Conservation (phyloP, 2,329 filamentous ascomycete species). For the Thielaviopsis populi region DNA sequence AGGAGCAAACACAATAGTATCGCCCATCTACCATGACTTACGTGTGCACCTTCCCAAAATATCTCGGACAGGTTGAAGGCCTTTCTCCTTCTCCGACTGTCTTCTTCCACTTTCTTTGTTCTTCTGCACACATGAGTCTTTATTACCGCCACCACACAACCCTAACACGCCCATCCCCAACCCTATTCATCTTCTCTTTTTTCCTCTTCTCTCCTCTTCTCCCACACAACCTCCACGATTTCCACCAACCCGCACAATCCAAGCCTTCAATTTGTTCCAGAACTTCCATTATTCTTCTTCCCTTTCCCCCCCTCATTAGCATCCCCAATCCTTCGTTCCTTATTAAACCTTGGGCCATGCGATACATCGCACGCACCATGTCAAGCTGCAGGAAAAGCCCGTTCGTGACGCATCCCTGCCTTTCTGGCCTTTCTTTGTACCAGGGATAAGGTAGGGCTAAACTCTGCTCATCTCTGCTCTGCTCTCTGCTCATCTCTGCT, state of each 20-base stretch:
- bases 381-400: not conserved
- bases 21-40: not conserved
- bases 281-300: not conserved
- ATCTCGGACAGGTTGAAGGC: not conserved
- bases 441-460: not conserved
- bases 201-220: not conserved
- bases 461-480: not conserved
- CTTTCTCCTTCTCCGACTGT: too few species aligned
- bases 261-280: not conserved
- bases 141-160: too few species aligned
- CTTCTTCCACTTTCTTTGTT: not conserved
- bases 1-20: not conserved
- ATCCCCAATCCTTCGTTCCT: not conserved
- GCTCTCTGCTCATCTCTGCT: not conserved
- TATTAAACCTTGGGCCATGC: not conserved
- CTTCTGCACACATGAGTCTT: not conserved
- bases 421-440: not conserved
- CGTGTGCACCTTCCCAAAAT: not conserved
- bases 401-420: conserved; percentile 1
- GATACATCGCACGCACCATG: conserved; percentile 1
- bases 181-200: not conserved
- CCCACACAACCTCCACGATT: not conserved
- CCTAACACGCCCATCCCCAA: too few species aligned
- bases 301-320: not conserved
- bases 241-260: not conserved